Base-by-base conservation (phyloP, 1,284 basidiomycete species). In the Lentinus polychrous region DNA sequence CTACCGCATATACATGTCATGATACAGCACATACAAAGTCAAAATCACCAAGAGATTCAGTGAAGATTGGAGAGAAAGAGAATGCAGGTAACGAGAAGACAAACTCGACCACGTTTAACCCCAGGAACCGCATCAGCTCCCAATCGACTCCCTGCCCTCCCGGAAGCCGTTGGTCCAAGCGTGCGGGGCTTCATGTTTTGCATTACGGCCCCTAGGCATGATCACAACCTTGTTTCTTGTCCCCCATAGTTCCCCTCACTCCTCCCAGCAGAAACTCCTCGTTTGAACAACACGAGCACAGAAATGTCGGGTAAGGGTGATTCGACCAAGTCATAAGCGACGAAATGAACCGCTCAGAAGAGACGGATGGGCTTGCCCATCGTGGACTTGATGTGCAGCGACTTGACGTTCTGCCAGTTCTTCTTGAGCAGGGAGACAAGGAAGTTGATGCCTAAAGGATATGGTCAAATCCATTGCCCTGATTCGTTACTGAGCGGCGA, bases 371-470 rank as follows among this genome's bases (percentile, higher is more conserved):
- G 91, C 77, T 96, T 96, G 80, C 95, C 94, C 95, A 98, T 99
- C 67, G 95, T 95, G 61, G 84, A 83, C 83, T 99, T 99, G 79
- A 99, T 85, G 81, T 96, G 93, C 58, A 99, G 79, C 54, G 94
- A 97, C 77, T 94, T 95, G 75, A 99, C 89, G 77, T 99, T 99
- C 74, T 98, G 95, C 94, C 94, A 98, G 79, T 97, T 94, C 85
- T 99, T 99, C 86, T 99, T 99, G 69, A 99, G 85, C 53, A 99
- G 78, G 37, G 96, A 98, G 67, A 99, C 91, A 60, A 99, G 81
- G 86, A 99, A 99, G 86, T 99, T 99, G 81, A 99, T 95, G 72
- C 92, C 86, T 90, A 50, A 2, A 17, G 36, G 11, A 11, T 3
- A n/a, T n/a, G 23, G n/a, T n/a, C 17, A 42, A 17, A 5, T 8